Base-by-base conservation (phyloP, 306 rosid species). In the Acacia melanoxylon region DNA sequence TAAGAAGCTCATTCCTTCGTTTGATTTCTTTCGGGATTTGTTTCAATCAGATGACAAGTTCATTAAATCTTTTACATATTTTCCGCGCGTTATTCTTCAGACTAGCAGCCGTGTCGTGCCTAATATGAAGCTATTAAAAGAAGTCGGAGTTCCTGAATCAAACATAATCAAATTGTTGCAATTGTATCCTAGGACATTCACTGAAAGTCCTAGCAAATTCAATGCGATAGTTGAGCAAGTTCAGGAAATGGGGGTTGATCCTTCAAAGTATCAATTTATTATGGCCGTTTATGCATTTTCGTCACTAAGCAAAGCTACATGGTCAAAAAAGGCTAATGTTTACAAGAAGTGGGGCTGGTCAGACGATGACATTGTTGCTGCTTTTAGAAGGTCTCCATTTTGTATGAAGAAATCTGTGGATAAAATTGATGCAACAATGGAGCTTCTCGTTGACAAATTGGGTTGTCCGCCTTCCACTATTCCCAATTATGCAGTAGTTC, bases 321-420 rank as follows among this genome's bases (percentile, higher is more conserved):
- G 87, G 86, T 68, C 25, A 27, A 68, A 70, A 56, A 87, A 87
- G 84, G 59, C 76, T 37, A 44, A 54, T 37, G 29, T 70, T 52
- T 84, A 84, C 65, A 78, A 59, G 74, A 81, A 63, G 8, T 87
- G 87, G 87, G 90, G 82, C 25, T 84, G 81, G 78, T 69, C 84
- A 33, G 86, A 78, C 41, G 7, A 81, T 42, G 77, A 84, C 2
- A 54, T 81, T 54, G 15, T 40, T 49, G 61, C 40, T 2, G 87
- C 84, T 6, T 87, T 87, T 63, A 74, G 80, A 72, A 10, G 45
- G 17, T 46, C 15, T 41, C 87, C 87, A 2, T 69, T 51, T 29
- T 84, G 77, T 35, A 84, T 86, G 77, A 17, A 58, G 14, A 4
- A 4, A 17, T 87, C 90, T 14, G 81, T 78, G 59, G 49, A 49